Evolutionary conservation across 73 alveolate species (phyloP).

Genomic region (Stentor coeruleus): DNA sequence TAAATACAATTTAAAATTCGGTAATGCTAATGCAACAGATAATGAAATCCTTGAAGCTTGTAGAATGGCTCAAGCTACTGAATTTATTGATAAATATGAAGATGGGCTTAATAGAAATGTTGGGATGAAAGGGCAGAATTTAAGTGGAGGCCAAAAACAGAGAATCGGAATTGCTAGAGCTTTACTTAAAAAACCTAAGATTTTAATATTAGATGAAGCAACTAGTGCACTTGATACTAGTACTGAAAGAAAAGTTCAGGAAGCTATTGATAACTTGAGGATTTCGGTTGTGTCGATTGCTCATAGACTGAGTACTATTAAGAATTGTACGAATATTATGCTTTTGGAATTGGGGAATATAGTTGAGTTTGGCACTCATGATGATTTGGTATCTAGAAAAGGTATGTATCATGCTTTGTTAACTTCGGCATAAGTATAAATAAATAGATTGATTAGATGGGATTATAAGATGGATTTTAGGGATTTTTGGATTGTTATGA

Average conservation of each 20-base stretch:
- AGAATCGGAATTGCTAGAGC: slow-evolving; percentile 90
- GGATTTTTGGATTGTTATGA: no score
- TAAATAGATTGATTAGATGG: no score
- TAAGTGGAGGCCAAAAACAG: slow-evolving; percentile 47
- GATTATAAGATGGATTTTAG: no score
- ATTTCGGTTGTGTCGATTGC: slow-evolving; percentile 62
- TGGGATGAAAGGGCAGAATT: slow-evolving; percentile 35
- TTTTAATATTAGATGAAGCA: slow-evolving; percentile 81
- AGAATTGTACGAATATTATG: slow-evolving; percentile 56
- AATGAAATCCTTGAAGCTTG: slow-evolving; percentile 46
- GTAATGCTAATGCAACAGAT: slow-evolving; percentile 41
- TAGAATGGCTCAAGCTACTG: slow-evolving; percentile 28
- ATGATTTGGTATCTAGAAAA: slow-evolving; percentile 40
- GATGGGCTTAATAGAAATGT: slow-evolving; percentile 32
- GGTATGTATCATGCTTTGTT: no score
- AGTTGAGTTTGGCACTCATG: slow-evolving; percentile 66
- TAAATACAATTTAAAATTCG: slow-evolving; percentile 72
- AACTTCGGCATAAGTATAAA: no score
- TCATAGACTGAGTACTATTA: slow-evolving; percentile 66
- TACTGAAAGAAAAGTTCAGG: slow-evolving; percentile 57
- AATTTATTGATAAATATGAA: slow-evolving; percentile 7
- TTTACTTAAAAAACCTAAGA: slow-evolving; percentile 55
- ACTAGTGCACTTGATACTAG: slow-evolving; percentile 71
- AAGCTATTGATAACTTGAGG: slow-evolving; percentile 57
- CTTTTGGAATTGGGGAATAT: slow-evolving; percentile 64